These are phyloP conservation scores for Verticillium alfalfae DNA, from an alignment of 2,329 filamentous ascomycete genomes.

Conservation along the genomic window DNA sequence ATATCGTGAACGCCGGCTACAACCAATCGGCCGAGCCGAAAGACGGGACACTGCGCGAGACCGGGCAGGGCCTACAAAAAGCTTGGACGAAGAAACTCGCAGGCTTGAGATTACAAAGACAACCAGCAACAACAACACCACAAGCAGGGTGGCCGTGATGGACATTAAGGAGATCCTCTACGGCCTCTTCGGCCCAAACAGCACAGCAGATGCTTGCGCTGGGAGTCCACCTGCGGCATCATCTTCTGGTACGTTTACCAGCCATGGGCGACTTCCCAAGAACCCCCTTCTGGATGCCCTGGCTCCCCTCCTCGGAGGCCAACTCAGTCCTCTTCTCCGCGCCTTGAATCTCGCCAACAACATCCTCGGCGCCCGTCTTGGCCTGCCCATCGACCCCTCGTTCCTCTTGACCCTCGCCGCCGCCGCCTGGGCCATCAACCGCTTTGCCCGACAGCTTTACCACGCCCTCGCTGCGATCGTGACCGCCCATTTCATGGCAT, in stretches of 20 bases:
- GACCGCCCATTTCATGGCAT: slow-evolving; percentile 41
- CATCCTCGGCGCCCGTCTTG: slow-evolving; percentile 35
- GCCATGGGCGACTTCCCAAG: not conserved
- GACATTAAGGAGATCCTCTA: not conserved
- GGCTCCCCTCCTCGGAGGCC: slow-evolving; percentile 10
- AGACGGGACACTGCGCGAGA: no score
- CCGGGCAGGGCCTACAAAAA: not conserved
- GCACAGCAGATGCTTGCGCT: not conserved
- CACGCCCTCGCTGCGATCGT: slow-evolving; percentile 27
- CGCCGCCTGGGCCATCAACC: slow-evolving; percentile 40
- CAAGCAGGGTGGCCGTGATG: not conserved
- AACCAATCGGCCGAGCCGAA: no score
- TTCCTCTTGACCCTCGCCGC: slow-evolving; percentile 38
- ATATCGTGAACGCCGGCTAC: no score
- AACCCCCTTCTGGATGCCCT: slow-evolving; percentile 2
- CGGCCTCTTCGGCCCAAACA: not conserved
- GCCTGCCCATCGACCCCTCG: slow-evolving; percentile 37
- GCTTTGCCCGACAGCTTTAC: slow-evolving; percentile 27
- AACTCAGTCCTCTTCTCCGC: slow-evolving; percentile 11
- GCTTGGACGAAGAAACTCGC: not conserved
- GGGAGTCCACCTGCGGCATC: not conserved
- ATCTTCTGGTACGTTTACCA: not conserved
- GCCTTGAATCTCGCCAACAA: slow-evolving; percentile 32
- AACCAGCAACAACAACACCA: not conserved
- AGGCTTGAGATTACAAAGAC: no score